Percentiles rank a stretch among this genome's conserved stretches.
phyloP scores from a whole-genome alignment of 352 stramenopile genomes.

The Phytophthora macrochlamydospora region DNA sequence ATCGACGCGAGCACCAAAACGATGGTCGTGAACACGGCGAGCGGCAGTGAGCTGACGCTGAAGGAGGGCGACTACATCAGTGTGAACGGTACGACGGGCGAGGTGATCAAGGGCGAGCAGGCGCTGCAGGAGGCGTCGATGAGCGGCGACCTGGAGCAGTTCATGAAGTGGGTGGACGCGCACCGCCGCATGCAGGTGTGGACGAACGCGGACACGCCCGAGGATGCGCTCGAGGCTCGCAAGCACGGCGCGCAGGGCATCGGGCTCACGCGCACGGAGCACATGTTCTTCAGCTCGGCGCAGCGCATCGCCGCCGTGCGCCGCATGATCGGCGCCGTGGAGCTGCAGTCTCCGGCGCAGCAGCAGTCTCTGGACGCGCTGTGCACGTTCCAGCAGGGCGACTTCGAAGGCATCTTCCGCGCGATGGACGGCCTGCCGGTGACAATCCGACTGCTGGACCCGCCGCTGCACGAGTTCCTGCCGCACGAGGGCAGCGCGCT shows the following conservation, averaged over 20 bases:
- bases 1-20: constrained; percentile 30
- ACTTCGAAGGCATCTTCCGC: constrained; percentile 32
- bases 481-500: constrained; percentile 23
- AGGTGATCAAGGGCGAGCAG: constrained; percentile 33
- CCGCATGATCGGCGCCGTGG: constrained; percentile 27
- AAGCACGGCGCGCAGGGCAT: constrained; percentile 26
- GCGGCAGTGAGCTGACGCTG: constrained; percentile 17
- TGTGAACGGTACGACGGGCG: constrained; percentile 25
- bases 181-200: constrained; percentile 34
- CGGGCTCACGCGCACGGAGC: constrained; percentile 26
- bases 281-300: constrained; percentile 31
- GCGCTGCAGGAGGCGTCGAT: constrained; percentile 22
- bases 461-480: constrained; percentile 26
- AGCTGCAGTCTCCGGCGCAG: constrained; percentile 26
- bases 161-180: constrained; percentile 33
- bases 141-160: constrained; percentile 23
- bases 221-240: constrained; percentile 26
- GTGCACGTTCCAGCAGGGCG: constrained; percentile 27
- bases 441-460: constrained; percentile 29
- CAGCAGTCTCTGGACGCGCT: constrained; percentile 14
- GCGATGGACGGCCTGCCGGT: constrained; percentile 24
- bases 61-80: constrained; percentile 29
- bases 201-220: constrained; percentile 27
- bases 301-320: constrained; percentile 20
- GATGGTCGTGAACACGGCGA: constrained; percentile 12